Evolutionary conservation across 208 protist genomes (phyloP).

Genomic region (Angomonas ambiguus): DNA sequence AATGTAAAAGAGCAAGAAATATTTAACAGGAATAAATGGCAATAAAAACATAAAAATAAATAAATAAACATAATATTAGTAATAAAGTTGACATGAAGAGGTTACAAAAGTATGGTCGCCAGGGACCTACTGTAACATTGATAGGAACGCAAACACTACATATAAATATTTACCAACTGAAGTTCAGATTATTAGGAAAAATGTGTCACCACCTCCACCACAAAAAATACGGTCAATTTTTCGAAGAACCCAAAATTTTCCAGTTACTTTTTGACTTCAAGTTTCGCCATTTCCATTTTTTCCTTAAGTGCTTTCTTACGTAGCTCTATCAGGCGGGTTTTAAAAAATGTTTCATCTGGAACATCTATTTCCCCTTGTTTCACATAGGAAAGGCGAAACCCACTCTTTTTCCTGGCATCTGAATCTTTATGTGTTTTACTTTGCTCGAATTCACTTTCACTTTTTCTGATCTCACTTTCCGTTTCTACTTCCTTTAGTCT

Average conservation of each 20-base stretch:
- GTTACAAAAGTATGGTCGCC: too few relatives aligned
- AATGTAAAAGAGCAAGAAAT: conserved; percentile 18
- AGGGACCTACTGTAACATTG: too few relatives aligned
- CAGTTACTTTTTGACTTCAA: not conserved
- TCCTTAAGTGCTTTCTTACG: conserved; percentile 37
- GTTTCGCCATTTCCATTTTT: conserved; percentile 19
- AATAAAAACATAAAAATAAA: not conserved
- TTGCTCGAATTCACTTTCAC: too few relatives aligned
- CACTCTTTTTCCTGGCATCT: too few relatives aligned
- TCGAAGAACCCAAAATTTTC: too few relatives aligned
- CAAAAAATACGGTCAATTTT: too few relatives aligned
- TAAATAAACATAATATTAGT: conserved; percentile 1
- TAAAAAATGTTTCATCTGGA: conserved; percentile 51
- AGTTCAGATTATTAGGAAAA: not conserved
- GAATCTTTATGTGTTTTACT: too few relatives aligned
- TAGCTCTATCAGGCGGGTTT: conserved; percentile 25
- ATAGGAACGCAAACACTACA: not conserved
- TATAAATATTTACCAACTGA: not conserved
- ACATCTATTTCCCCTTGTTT: conserved; percentile 26
- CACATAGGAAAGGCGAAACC: conserved; percentile 22
- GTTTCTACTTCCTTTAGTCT: conserved; percentile 13
- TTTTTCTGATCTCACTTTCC: not conserved
- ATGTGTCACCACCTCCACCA: not conserved
- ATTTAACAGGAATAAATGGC: conserved; percentile 11
- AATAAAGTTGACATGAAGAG: too few relatives aligned